A percentile compares a stretch with the other conserved stretches of the same genome.
Evolutionary conservation across 345 rosid genomes (phyloP).

Genomic region (rapeseed (Brassica napus)): DNA sequence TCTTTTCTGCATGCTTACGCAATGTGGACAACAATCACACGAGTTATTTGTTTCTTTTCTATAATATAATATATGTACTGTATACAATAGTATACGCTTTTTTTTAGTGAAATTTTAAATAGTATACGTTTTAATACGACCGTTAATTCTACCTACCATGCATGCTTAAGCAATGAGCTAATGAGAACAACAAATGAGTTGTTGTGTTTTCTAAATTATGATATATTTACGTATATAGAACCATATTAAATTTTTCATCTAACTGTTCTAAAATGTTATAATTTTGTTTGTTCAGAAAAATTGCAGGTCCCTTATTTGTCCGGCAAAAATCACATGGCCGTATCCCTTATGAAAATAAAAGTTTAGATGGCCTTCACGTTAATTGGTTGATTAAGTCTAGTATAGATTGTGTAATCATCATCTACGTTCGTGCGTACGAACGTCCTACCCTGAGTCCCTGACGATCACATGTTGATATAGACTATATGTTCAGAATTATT

Average conservation of each 20-base stretch:
- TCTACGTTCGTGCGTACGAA: not conserved
- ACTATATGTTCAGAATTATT: not conserved
- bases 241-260: not conserved
- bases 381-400: not conserved
- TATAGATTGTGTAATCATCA: not conserved
- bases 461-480: not conserved
- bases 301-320: not conserved
- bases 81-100: not conserved
- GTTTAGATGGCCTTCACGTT: not conserved
- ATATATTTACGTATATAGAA: not conserved
- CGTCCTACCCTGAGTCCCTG: not conserved
- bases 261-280: constrained; percentile 6
- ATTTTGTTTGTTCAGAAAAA: not conserved
- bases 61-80: not conserved
- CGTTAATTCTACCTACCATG: not conserved
- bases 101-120: too few species aligned
- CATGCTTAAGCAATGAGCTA: constrained; percentile 16
- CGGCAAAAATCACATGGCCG: not conserved
- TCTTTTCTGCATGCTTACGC: not conserved
- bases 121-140: not conserved
- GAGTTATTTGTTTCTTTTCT: not conserved
- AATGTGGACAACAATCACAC: not conserved
- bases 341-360: not conserved
- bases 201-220: not conserved
- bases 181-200: constrained; percentile 1